These are phyloP conservation scores for Gonapodya prolifera DNA, from an alignment of 192 early-diverging fungal species.

Conservation along the genomic window DNA sequence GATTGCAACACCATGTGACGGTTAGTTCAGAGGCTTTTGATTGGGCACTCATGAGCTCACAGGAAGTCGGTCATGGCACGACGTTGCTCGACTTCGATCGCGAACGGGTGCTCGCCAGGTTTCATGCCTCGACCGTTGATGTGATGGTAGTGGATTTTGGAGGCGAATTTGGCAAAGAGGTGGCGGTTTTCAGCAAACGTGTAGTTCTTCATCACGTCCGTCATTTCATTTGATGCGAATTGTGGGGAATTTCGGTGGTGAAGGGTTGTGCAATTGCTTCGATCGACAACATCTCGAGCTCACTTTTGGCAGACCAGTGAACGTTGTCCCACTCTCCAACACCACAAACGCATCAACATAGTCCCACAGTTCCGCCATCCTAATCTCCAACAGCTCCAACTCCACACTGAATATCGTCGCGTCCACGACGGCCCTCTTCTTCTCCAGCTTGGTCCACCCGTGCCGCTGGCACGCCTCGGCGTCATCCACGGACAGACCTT, in stretches of 20 bases:
- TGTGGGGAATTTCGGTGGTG: too few relatives aligned
- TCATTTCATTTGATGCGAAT: too few relatives aligned
- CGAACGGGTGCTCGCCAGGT: slow-evolving; percentile 25
- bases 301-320: slow-evolving; percentile 35
- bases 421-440: slow-evolving; percentile 26
- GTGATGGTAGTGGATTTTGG: slow-evolving; percentile 33
- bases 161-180: slow-evolving; percentile 37
- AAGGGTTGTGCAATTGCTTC: too few relatives aligned
- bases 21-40: too few relatives aligned
- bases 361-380: slow-evolving; percentile 36
- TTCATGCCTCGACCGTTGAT: slow-evolving; percentile 15
- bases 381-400: slow-evolving; percentile 44
- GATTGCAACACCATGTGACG: too few relatives aligned
- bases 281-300: too few relatives aligned
- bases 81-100: slow-evolving; percentile 30
- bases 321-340: slow-evolving; percentile 37
- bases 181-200: slow-evolving; percentile 26
- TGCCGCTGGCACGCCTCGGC: slow-evolving; percentile 29
- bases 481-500: slow-evolving; percentile 19
- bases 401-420: slow-evolving; percentile 50
- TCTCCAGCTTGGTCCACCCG: slow-evolving; percentile 28
- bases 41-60: too few relatives aligned
- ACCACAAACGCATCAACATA: slow-evolving; percentile 49
- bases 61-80: slow-evolving; percentile 27
- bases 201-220: too few relatives aligned